phyloP scores from a whole-genome alignment of 345 rosid genomes.

The Murraya paniculata region DNA sequence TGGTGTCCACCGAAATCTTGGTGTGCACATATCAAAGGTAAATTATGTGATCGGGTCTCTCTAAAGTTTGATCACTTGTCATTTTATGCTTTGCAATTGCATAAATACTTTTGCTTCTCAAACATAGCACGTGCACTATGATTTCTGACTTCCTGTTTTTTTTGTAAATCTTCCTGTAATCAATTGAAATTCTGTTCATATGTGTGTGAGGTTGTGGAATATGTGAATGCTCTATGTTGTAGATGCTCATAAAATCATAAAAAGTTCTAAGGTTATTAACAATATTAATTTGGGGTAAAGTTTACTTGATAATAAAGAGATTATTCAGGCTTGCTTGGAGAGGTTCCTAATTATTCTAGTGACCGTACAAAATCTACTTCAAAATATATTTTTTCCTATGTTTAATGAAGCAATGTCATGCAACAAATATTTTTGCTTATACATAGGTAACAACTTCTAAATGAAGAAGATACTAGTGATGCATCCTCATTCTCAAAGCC shows the following conservation, averaged over 20 bases:
- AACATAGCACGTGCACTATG: background rate
- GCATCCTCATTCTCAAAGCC: slow-evolving; percentile 7
- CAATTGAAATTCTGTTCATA: background rate
- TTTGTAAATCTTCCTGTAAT: background rate
- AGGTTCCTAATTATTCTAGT: background rate
- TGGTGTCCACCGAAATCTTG: slow-evolving; percentile 99
- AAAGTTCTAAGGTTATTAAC: background rate
- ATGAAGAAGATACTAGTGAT: background rate
- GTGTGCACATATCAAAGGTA: slow-evolving; percentile 98
- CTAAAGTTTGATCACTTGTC: slow-evolving; percentile 1
- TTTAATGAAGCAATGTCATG: background rate
- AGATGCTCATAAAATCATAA: background rate
- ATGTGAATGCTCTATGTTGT: background rate
- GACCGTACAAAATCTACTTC: background rate
- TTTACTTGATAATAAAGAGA: background rate
- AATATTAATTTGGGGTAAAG: background rate
- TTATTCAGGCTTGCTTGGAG: background rate
- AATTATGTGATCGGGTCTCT: background rate
- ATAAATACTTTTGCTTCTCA: background rate
- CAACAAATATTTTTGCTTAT: slow-evolving; percentile 3
- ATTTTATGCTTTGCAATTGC: background rate
- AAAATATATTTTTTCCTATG: background rate
- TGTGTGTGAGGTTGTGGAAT: background rate
- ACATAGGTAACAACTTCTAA: background rate
- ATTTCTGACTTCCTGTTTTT: background rate